Base-by-base conservation (phyloP, 2,329 filamentous ascomycete genomes). In the Pseudogymnoascus sp. region DNA sequence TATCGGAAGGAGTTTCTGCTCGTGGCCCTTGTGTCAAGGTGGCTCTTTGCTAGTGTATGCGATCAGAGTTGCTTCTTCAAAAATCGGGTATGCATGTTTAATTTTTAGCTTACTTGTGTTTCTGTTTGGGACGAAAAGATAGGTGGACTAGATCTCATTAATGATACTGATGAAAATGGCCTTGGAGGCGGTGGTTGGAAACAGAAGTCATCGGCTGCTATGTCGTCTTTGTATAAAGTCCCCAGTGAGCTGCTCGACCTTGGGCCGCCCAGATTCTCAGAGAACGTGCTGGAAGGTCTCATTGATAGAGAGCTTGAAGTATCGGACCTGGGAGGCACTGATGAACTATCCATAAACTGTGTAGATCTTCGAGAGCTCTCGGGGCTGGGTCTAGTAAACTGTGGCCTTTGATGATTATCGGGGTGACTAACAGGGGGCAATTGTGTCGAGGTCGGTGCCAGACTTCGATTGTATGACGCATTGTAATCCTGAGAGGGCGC, bases 111-210 rank as follows among this genome's bases (percentile, higher is more conserved):
- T 63, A 70, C 69, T 42, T 67, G 63, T 64, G 60, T 65, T 35
- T 66, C 66, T 21, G 67, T 26, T 42, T 69, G 70, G 13, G 65
- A 62, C 6, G 64, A 11, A 59, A 66, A 68, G 15, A 67, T 31
- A 31, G 63, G 64, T 35, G 61, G 26, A 4, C 60, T 35, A 19
- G 31, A 38, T 15, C 17, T 50, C 15, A 56, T 29, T n/a, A 38
- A 60, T 33, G 40, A 13, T 26, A 31, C 56, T 21, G 60, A 60
- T 15, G 33, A 15, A n/a, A 62, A 31, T 62, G 37, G 56, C 23
- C 33, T 61, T 37, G 66, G 66, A 26, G 66, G 64, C 26, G 66
- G 66, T 35, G 66, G 64, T 29, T 67, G 64, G 50, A 64, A 61
- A 10, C 50, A 29, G 29, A 61, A 63, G 4, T 38, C 17, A 33